A percentile compares a stretch with the other conserved stretches of the same genome.
Evolutionary conservation across 2,329 filamentous ascomycete species (phyloP).

Genomic region (Bipolaris zeicola): DNA sequence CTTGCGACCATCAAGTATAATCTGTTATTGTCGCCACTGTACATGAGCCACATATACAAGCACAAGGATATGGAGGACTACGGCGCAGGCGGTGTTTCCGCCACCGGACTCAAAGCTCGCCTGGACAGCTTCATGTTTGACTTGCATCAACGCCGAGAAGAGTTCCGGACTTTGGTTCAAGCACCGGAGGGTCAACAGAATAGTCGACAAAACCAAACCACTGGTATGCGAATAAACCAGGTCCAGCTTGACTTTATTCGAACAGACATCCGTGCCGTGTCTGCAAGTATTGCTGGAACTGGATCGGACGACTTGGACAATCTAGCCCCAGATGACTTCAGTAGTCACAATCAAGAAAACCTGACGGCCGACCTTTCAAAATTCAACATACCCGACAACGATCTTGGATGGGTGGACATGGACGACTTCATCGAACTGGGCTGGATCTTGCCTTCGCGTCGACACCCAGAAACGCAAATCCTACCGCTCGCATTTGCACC

Average conservation of each 20-base stretch:
- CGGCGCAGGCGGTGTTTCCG: constrained; percentile 76
- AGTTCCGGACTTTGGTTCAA: constrained; percentile 82
- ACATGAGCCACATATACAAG: constrained; percentile 96
- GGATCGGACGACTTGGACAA: constrained; percentile 74
- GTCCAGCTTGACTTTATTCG: constrained; percentile 90
- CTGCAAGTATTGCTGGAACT: constrained; percentile 84
- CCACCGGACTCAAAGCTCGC: constrained; percentile 94
- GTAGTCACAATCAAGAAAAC: constrained; percentile 59
- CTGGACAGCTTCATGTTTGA: constrained; percentile 98
- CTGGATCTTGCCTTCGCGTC: constrained; percentile 89
- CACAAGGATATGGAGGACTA: constrained; percentile 95
- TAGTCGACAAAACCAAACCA: constrained; percentile 79
- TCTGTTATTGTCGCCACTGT: constrained; percentile 85
- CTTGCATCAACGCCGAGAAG: constrained; percentile 89
- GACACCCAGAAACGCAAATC: constrained; percentile 92
- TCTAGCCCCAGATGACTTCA: constrained; percentile 66
- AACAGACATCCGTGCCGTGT: constrained; percentile 90
- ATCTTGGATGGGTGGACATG: constrained; percentile 98
- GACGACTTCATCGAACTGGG: constrained; percentile 98
- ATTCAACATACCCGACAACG: constrained; percentile 94
- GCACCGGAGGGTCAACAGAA: constrained; percentile 60
- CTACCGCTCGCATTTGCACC: constrained; percentile 89
- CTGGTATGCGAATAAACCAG: constrained; percentile 93
- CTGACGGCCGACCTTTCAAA: constrained; percentile 70
- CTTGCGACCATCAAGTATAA: constrained; percentile 99